Base-by-base conservation (phyloP, 1,284 basidiomycete genomes). In the Wallemia ichthyophaga region DNA sequence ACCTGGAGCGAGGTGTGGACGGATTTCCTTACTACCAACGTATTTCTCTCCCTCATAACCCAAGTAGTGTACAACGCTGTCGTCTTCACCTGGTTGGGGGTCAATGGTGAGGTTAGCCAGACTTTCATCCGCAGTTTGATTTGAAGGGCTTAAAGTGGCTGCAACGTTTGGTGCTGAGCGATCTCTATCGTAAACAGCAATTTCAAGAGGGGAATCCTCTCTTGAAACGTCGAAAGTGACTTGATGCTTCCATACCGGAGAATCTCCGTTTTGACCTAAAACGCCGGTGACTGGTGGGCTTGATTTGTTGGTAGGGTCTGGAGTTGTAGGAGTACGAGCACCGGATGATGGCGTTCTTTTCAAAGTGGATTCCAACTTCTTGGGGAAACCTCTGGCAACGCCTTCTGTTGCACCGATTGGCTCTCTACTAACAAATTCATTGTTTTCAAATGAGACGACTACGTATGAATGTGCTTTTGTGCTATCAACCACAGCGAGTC, bases 191-290 rank as follows among this genome's bases (percentile, higher is more conserved):
- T 96, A 98, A 59, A 98, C 81, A 62, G 83, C 89, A 69, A 95
- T 78, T 28, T 83, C 81, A 67, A 96, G 78, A 27, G 80, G 71
- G n/a, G 87, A 88, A 58, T 80, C 75, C 64, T 84, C 81, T 27
- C 84, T 85, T n/a, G 88, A 94, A 57, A 98, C 85, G 71, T 98
- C 94, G 74, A 95, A 95, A 37, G 85, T 83, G 57, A 96, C 92
- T 70, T 96, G 83, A 70, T 96, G 89, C 73, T 98, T 96, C 94
- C 94, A 99, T 19, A 92, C 82, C 13, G 94, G 92, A 72, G 91
- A 95, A 67, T 85, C 79, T 75, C 56, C 58, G 77, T 70, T 60
- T 77, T 60, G 74, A 61, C 78, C 78, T 64, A 83, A 81, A 54
- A 83, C 73, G 23, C 76, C 73, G 28, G 73, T 73, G 25, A 71